Evolutionary conservation across 179 eudicot species (phyloP).

Genomic region (Sideroxylon spinosum): DNA sequence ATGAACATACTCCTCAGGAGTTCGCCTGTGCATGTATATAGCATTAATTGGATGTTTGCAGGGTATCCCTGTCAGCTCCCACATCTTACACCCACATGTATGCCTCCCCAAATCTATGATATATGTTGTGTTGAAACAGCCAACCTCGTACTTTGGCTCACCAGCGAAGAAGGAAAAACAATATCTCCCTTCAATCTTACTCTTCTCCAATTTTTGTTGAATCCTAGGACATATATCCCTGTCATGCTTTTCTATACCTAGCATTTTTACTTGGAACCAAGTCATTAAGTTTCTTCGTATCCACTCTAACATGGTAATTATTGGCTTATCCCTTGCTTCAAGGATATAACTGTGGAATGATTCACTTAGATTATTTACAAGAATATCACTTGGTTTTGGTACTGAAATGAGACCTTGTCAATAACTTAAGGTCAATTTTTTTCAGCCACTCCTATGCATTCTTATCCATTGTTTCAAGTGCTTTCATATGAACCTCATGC

Average conservation of each 20-base stretch:
- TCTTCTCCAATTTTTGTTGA: neutral
- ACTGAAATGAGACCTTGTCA: neutral
- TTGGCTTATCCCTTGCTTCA: neutral
- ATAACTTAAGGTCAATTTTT: neutral
- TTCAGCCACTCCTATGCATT: neutral
- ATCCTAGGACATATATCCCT: neutral
- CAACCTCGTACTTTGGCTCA: neutral
- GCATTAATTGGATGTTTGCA: neutral
- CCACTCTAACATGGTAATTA: neutral
- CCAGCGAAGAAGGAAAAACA: neutral
- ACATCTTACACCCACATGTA: neutral
- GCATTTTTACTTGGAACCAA: neutral
- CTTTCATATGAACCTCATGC: neutral
- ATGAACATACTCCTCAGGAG: neutral
- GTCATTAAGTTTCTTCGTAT: neutral
- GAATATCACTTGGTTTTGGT: neutral
- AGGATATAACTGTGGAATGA: neutral
- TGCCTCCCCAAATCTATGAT: neutral
- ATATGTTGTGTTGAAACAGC: neutral
- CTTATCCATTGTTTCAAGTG: neutral
- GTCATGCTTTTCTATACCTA: neutral
- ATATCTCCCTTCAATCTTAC: neutral
- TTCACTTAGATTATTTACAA: neutral
- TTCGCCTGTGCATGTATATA: neutral
- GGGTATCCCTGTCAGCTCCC: neutral